Conservation (phyloP, 2,329 filamentous ascomycete species). For the Scolecobasidium constrictum region DNA sequence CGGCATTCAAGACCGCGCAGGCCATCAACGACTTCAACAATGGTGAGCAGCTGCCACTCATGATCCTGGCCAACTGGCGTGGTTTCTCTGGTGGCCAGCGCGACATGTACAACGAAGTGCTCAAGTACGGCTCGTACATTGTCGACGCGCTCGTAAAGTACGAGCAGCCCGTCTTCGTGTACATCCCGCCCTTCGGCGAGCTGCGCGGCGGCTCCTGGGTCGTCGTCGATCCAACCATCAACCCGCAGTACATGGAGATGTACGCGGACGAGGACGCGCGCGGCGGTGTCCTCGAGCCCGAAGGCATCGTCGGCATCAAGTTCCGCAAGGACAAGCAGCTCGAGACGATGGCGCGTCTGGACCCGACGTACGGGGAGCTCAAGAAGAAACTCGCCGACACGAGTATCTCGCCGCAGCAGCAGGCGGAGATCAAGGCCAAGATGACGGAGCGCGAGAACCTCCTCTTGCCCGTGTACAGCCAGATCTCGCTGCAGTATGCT, state of each 20-base stretch:
- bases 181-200: slow-evolving; percentile 94
- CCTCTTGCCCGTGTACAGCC: slow-evolving; percentile 82
- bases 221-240: slow-evolving; percentile 97
- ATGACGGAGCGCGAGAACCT: slow-evolving; percentile 79
- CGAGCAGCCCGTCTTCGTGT: slow-evolving; percentile 97
- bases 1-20: slow-evolving; percentile 98
- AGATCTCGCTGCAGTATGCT: slow-evolving; percentile 94
- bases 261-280: slow-evolving; percentile 92
- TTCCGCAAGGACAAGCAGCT: slow-evolving; percentile 96
- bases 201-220: slow-evolving; percentile 98
- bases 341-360: slow-evolving; percentile 91
- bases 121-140: slow-evolving; percentile 99
- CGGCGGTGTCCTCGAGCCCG: slow-evolving; percentile 93
- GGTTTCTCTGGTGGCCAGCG: slow-evolving; percentile 99
- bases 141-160: slow-evolving; percentile 97
- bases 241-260: slow-evolving; percentile 96
- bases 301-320: slow-evolving; percentile 98
- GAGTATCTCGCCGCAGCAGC: slow-evolving; percentile 60
- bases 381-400: slow-evolving; percentile 64
- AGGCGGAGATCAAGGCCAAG: slow-evolving; percentile 69
- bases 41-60: slow-evolving; percentile 92
- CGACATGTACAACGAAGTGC: slow-evolving; percentile 99
- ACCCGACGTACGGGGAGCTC: slow-evolving; percentile 70
- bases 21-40: slow-evolving; percentile 99
- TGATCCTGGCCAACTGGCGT: slow-evolving; percentile 99